Base-by-base conservation (phyloP, 306 rosid species). In the Delonix regia region DNA sequence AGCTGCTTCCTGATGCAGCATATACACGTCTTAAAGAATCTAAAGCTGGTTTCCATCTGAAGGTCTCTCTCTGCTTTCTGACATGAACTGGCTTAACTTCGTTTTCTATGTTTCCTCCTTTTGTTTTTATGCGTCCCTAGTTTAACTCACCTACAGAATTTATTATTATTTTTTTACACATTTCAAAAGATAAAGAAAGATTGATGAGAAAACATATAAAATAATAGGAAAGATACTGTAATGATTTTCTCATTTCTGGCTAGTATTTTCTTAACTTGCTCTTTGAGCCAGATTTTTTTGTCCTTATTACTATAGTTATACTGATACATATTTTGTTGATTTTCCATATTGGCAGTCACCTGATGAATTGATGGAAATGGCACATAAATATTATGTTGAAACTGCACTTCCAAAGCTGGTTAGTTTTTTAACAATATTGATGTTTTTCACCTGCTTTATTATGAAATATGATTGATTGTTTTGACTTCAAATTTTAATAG, bases 401-500 rank as follows among this genome's bases (percentile, higher is more conserved):
- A 88, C 91, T 41, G 99, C 99, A 69, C 97, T 95, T 86, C 98
- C 98, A 22, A 95, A 95, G 84, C 90, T 95, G 98, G 99, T 95
- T 78, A 79, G 96, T 82, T 82, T 86, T 67, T 82, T 71, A 80
- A 42, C 44, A 44, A 62, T 65, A 34, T 68, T 21, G 16, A 24
- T 52, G 53, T 3, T 76, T 68, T 64, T 9, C 77, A 28, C 22
- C 67, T 34, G 62, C 74, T 30, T 68, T 81, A 12, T 62, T 30
- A 21, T 69, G 75, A 49, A 84, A 83, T 75, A 53, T 69, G 66
- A 80, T 85, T 65, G 52, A 67, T 75, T 56, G 75, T 71, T 78
- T 73, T 55, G 33, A 44, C 82, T 81, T 76, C 78, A 79, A 81
- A 80, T 75, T 73, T 38, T 21, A 21, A 47, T 86, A 95, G 99